Evolutionary conservation across 2,329 filamentous ascomycete genomes (phyloP), one percentile per base, ranked within the genome.

Genomic region (Neodidymelliopsis sp.): DNA sequence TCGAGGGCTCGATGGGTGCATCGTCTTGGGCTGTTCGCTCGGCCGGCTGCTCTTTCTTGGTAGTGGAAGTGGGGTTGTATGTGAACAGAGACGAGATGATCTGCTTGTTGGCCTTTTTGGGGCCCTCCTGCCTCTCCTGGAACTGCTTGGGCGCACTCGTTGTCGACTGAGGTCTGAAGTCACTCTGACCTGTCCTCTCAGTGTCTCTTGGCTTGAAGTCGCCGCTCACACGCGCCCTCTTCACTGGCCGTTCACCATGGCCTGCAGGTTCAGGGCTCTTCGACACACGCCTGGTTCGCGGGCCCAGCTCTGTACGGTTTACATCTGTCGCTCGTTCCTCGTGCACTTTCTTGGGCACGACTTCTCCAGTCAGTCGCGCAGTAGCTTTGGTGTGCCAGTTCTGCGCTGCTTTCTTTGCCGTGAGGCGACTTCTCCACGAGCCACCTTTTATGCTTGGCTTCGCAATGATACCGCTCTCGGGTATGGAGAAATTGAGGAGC

Each of bases 41-140:
- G 24, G 30, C 18, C 15, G 39, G 33, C 71, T 25, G 75, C 70
- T 1, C 77, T 72, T 81, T 79, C 27, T 81, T 80, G 2, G 85
- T 89, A 53, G 84, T 87, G 4, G 90, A 82, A 4, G 81, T 76
- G 0, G 93, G 93, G 56, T 97, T 99, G 74, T 86, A 93, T 1
- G 91, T 90, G 76, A 97, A 99, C 2, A 99, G 81, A 10, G 91
- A 92, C 5, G 94, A 97, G 18, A 96, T 88, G 49, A 97, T 82
- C 60, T 90, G 84, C 42, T 79, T 78, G 19, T 77, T 77, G 49
- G 77, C 75, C 56, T 62, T 65, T 54, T 62, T 66, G 44, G 66
- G 50, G 15, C 51, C 60, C 50, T 58, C 56, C 30, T 77, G 69
- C 47, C 67, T 65, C 49, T 72, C 70, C 18, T 63, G 64, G 16